Percentiles rank a stretch among this genome's conserved stretches.
Conservation (phyloP, 768 basidiomycete genomes). For the Rhizopogon sp. region DNA sequence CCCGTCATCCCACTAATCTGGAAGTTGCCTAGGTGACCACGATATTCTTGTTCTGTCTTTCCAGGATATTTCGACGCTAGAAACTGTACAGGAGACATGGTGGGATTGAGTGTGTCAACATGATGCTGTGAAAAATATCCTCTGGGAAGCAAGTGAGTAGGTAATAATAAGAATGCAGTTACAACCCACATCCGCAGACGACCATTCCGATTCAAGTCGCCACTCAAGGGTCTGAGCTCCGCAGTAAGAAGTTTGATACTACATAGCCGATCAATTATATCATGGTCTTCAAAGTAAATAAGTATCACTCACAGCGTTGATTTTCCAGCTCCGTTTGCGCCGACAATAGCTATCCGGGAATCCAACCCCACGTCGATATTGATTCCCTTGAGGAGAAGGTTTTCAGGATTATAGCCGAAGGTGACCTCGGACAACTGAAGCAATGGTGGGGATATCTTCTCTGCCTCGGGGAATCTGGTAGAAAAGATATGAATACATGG, state of each 20-base stretch:
- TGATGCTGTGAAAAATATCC: constrained; percentile 96
- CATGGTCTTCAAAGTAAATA: background rate
- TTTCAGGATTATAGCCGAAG: constrained; percentile 82
- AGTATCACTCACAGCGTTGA: constrained; percentile 69
- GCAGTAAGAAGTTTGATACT: constrained; percentile 93
- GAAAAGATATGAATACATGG: background rate
- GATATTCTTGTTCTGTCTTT: constrained; percentile 93
- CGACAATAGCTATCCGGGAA: constrained; percentile 91
- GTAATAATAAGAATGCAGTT: constrained; percentile 2
- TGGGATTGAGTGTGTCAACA: constrained; percentile 82
- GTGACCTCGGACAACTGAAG: constrained; percentile 88
- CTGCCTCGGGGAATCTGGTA: constrained; percentile 84
- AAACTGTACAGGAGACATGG: constrained; percentile 91
- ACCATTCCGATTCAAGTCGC: constrained; percentile 87
- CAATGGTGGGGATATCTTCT: constrained; percentile 95
- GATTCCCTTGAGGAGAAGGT: constrained; percentile 68
- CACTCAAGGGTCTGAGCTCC: constrained; percentile 66
- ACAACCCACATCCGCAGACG: constrained; percentile 75
- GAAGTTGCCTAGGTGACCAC: constrained; percentile 92
- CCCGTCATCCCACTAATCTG: constrained; percentile 96
- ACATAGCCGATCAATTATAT: background rate
- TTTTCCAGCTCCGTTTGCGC: constrained; percentile 94
- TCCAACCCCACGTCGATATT: constrained; percentile 95
- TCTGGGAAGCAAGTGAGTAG: constrained; percentile 31
- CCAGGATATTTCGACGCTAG: constrained; percentile 91